A percentile compares a stretch with the other conserved stretches of the same genome.
Conservation (phyloP, 306 rosid genomes). For the Abrus pulchellus region DNA sequence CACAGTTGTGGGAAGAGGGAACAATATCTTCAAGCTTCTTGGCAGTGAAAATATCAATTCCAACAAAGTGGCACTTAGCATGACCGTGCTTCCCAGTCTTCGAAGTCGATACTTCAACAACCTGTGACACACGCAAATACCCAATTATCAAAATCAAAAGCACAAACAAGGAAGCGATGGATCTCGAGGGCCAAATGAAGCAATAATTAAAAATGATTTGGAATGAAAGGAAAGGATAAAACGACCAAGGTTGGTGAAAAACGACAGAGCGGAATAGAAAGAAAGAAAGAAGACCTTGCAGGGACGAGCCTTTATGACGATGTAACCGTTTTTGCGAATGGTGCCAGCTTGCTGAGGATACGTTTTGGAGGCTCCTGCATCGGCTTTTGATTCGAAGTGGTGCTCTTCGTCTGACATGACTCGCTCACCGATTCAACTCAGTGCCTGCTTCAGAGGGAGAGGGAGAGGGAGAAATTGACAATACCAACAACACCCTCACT, state of each 20-base stretch:
- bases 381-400: conserved; percentile 51
- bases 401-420: conserved; percentile 51
- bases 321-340: conserved; percentile 78
- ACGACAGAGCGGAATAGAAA: neutral
- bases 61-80: conserved; percentile 76
- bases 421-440: conserved; percentile 44
- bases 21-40: conserved; percentile 81
- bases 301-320: conserved; percentile 85
- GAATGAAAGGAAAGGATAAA: neutral
- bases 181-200: conserved; percentile 2
- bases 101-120: conserved; percentile 58
- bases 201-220: neutral
- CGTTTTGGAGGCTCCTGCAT: conserved; percentile 55
- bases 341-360: conserved; percentile 44
- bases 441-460: neutral
- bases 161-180: neutral
- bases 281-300: conserved; percentile 64
- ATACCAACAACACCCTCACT: too few species aligned
- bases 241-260: neutral
- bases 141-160: neutral
- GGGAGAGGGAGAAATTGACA: neutral
- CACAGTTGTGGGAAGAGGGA: conserved; percentile 86
- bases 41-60: conserved; percentile 69
- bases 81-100: conserved; percentile 59
- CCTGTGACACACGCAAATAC: conserved; percentile 28